Base-by-base conservation (phyloP, 352 stramenopile species). In the Phytopythium sindhum region DNA sequence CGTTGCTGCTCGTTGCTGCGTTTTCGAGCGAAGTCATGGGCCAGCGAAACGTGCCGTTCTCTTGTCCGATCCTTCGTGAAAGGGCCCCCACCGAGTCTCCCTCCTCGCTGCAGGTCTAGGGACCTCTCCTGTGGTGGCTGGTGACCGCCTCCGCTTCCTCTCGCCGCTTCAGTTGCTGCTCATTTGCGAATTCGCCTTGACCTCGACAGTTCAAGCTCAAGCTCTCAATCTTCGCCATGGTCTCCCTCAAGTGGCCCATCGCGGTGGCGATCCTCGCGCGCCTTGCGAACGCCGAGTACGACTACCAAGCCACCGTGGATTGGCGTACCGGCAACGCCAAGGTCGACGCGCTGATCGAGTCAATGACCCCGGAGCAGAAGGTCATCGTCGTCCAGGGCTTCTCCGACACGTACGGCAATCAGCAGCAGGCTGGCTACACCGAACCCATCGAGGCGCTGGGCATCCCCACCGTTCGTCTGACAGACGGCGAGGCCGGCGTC, bases 341-440 rank as follows among this genome's bases (percentile, higher is more conserved):
- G 61, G 64, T 74, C 52, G 68, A 74, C 60, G n/a, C 61, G 14
- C 63, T 74, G 41, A 23, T 74, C 45, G 64, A 72, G 21, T 45
- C 64, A 10, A 45, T 74, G 57, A 71, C 68, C 10, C 57, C 68
- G 5, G 64, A 74, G 21, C 60, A 74, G 47, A 74, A 72, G 58
- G 64, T 74, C 51, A 66, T 57, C 35, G 64, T 74, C 39, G 68
- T 72, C 0, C 64, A 74, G 52, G 68, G 68, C 44, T 57, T 58
- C n/a, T 31, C 63, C 37, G 68, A 74, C 35, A 61, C 57, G 23
- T 39, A 64, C 29, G 68, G 68, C 57, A 62, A 74, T 52, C 68
- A 74, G 45, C 68, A 74, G 31, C 68, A 74, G 42, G 68, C 68
- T 19, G 68, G 68, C 57, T 74, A 71, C 61, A 71, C 56, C 60